Conservation (phyloP, 176 grass and related monocot genomes). For the Eragrostis nindensis region DNA sequence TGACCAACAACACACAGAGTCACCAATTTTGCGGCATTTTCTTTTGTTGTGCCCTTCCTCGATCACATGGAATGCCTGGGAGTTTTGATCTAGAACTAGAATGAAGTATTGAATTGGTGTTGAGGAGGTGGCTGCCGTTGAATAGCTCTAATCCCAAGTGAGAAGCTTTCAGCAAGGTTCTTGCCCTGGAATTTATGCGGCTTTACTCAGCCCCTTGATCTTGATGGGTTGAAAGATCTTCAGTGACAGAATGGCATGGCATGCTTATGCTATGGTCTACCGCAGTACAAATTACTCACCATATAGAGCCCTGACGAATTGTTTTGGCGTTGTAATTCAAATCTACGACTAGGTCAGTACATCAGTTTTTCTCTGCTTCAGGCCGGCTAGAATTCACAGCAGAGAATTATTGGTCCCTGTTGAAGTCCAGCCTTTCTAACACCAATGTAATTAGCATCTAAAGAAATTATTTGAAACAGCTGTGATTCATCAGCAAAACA, state of each 20-base stretch:
- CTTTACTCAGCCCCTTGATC: slow-evolving; percentile 37
- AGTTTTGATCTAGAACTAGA: slow-evolving; percentile 39
- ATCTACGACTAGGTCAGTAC: slow-evolving; percentile 36
- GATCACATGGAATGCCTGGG: slow-evolving; percentile 24
- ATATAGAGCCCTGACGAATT: slow-evolving; percentile 48
- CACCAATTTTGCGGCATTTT: slow-evolving; percentile 39
- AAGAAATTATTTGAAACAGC: slow-evolving; percentile 45
- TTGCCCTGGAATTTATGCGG: slow-evolving; percentile 22
- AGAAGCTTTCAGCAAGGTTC: slow-evolving; percentile 18
- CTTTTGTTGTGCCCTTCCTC: slow-evolving; percentile 31
- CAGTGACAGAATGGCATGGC: slow-evolving; percentile 27
- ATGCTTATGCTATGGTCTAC: slow-evolving; percentile 33
- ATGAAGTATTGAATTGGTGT: slow-evolving; percentile 28
- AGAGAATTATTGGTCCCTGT: slow-evolving; percentile 35
- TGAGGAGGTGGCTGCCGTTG: slow-evolving; percentile 33
- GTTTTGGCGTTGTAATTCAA: slow-evolving; percentile 39
- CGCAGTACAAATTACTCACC: slow-evolving; percentile 33
- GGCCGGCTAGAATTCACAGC: slow-evolving; percentile 28
- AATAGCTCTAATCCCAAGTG: slow-evolving; percentile 39
- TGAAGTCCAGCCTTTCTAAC: slow-evolving; percentile 44
- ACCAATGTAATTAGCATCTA: slow-evolving; percentile 54
- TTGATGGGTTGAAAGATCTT: slow-evolving; percentile 35
- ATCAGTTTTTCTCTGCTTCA: slow-evolving; percentile 9
- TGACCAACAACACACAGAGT: slow-evolving; percentile 32
- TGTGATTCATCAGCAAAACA: slow-evolving; percentile 53